These are phyloP conservation scores for Effrenium voratum DNA, from an alignment of 73 alveolate species.

Conservation along the genomic window DNA sequence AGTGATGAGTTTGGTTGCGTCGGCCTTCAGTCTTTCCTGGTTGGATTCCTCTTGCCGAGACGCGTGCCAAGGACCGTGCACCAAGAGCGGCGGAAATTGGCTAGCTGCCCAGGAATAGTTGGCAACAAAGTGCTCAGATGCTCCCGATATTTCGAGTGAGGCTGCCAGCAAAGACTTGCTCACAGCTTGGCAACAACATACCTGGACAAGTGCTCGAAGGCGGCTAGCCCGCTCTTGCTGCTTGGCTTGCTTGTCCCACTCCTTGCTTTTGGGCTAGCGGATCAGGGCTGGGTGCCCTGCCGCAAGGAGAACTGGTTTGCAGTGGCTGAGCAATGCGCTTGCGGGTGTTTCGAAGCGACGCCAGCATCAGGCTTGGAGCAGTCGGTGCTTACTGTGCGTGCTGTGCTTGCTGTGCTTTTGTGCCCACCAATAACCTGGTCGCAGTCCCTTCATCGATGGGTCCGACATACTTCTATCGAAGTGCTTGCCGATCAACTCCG, in stretches of 20 bases:
- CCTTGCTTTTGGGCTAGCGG: background rate
- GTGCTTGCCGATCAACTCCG: slow-evolving; percentile 17
- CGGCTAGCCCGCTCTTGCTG: background rate
- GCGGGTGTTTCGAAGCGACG: slow-evolving; percentile 56
- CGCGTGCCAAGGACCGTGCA: slow-evolving; percentile 37
- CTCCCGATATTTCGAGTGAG: background rate
- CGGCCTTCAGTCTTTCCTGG: background rate
- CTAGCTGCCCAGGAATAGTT: background rate
- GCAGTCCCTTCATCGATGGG: slow-evolving; percentile 73
- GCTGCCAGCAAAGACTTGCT: slow-evolving; percentile 31
- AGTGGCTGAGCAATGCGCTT: background rate
- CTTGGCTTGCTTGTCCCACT: background rate
- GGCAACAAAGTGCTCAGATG: background rate
- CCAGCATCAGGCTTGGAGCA: slow-evolving; percentile 23
- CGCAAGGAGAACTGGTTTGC: slow-evolving; percentile 38
- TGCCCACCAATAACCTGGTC: background rate
- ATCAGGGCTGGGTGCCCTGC: background rate
- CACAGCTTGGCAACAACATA: slow-evolving; percentile 74
- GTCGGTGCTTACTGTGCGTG: background rate
- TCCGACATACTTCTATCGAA: slow-evolving; percentile 52
- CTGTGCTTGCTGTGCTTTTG: background rate
- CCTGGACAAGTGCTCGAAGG: slow-evolving; percentile 79
- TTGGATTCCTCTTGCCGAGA: background rate
- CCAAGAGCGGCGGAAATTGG: slow-evolving; percentile 71
- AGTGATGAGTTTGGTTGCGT: slow-evolving; percentile 32